Evolutionary conservation across 192 early-diverging fungal species (phyloP), one percentile per base, ranked within the genome.

Genomic region (Haplosporangium gracile): DNA sequence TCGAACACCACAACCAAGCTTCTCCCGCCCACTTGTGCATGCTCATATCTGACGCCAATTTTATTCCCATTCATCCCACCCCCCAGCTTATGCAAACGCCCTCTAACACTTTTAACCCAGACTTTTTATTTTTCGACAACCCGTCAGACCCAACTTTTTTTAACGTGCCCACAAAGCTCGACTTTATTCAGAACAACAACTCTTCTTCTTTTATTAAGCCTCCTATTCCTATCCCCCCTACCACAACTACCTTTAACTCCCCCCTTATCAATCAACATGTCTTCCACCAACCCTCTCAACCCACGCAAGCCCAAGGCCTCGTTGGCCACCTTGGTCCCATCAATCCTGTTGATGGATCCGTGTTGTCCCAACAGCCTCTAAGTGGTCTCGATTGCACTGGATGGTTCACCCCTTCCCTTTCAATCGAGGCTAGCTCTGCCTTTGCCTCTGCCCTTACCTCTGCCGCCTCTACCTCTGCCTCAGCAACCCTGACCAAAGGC

Each of bases 41-140:
- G 81, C 77, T 82, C 81, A 82, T 82, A 73, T 77, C 65, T 82
- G 81, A 82, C 81, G 76, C 77, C 76, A 49, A 73, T 39, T 68
- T 76, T 77, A 68, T 13, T 55, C 74, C 70, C 29, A 36, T 57
- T 75, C 74, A 51, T 49, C 45, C 40, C 47, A 49, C 70, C 70
- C 77, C 43, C 2, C 68, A 79, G 68, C 70, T 45, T 79, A 79
- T 79, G 77, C 77, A 79, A 79, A 70, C 45, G 36, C 71, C 49
- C 49, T 49, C 34, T 26, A 79, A 79, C 68, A 79, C 77, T 71
- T 79, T 79, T 79, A 70, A 69, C 70, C 49, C 77, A 70, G 77
- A 70, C 74, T 75, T 72, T 75, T 53, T 75, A 47, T 77, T 76
- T 76, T 75, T 80, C 75, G 69, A 85, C 83, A 75, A 74, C 49